Percentiles rank a stretch among this genome's conserved stretches.
phyloP scores from a whole-genome alignment of 1,139 yeast genomes.

The Sugiyamaella novakii region DNA sequence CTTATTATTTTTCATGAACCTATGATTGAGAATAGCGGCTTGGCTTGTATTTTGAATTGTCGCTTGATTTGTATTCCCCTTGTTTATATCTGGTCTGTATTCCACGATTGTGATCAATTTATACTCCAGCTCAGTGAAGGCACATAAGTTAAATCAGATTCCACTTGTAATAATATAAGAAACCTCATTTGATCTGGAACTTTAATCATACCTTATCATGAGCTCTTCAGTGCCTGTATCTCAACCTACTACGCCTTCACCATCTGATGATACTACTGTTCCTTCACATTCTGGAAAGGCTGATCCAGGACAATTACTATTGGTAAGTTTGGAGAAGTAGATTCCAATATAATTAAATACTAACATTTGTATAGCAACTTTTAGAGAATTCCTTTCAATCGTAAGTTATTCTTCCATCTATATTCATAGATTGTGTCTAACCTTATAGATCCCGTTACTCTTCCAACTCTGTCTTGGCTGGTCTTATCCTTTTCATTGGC shows the following conservation, averaged over 20 bases:
- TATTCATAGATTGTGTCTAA: not conserved
- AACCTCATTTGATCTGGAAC: too few species aligned
- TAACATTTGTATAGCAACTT: constrained; percentile 22
- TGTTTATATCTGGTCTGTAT: too few species aligned
- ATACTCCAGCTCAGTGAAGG: too few species aligned
- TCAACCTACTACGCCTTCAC: not conserved
- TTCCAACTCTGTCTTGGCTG: constrained; percentile 42
- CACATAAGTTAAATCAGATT: too few species aligned
- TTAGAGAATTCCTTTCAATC: constrained; percentile 30
- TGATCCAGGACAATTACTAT: constrained; percentile 27
- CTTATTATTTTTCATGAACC: too few species aligned
- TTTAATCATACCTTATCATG: too few species aligned
- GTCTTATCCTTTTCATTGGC: constrained; percentile 41
- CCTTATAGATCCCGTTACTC: constrained; percentile 34
- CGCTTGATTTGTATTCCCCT: too few species aligned
- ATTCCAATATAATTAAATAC: not conserved
- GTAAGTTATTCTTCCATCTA: constrained; percentile 19
- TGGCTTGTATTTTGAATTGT: too few species aligned
- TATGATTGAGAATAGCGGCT: too few species aligned
- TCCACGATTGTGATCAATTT: too few species aligned
- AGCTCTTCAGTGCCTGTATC: too few species aligned
- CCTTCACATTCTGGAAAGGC: constrained; percentile 7
- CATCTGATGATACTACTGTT: not conserved
- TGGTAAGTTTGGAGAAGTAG: constrained; percentile 24
- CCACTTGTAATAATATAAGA: too few species aligned